Evolutionary conservation across 768 basidiomycete species (phyloP), one percentile per base, ranked within the genome.

Genomic region (Trametes cubensis): DNA sequence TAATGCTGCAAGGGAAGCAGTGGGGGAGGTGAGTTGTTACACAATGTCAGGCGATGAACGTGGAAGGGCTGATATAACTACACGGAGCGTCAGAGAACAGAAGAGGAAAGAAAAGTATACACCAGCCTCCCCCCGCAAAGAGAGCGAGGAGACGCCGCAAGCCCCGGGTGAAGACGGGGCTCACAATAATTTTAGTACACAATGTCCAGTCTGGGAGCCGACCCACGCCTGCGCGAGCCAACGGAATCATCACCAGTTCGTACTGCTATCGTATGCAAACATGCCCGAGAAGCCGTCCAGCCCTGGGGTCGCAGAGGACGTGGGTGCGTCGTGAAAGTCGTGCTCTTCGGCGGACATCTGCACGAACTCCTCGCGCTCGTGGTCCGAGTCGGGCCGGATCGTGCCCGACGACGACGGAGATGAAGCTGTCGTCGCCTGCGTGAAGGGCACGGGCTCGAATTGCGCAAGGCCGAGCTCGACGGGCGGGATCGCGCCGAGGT

Each of bases 401-500:
- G 56, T 49, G 53, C 42, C 18, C 53, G 39, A 40, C 18, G 54
- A 52, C 40, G 69, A 60, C 17, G 65, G 71, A 25, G 41, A 55
- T 3, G 58, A 55, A 11, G 49, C 26, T 10, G 57, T 28, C 34
- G 63, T 42, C 58, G 68, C 30, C 4, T 69, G 50, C n/a, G 70
- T 46, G 26, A 46, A 30, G 54, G 55, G 67, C 46, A 73, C 64
- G 46, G 60, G 64, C 38, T 77, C 77, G 48, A 76, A 79, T 46
- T 83, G 84, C 50, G 82, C 77, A 62, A 83, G 70, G 17, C 83
- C 84, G 55, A 88, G 76, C 63, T 87, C 81, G 71, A 88, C 80
- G 0, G 87, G 82, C 2, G 86, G 87, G 64, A 90, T 90, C 23
- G 85, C 75, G 66, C 69, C 74, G 64, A 90, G 72, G 69, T 89